These are phyloP conservation scores for Phaeomoniella chlamydospora DNA, from an alignment of 2,329 filamentous ascomycete species.

Conservation along the genomic window DNA sequence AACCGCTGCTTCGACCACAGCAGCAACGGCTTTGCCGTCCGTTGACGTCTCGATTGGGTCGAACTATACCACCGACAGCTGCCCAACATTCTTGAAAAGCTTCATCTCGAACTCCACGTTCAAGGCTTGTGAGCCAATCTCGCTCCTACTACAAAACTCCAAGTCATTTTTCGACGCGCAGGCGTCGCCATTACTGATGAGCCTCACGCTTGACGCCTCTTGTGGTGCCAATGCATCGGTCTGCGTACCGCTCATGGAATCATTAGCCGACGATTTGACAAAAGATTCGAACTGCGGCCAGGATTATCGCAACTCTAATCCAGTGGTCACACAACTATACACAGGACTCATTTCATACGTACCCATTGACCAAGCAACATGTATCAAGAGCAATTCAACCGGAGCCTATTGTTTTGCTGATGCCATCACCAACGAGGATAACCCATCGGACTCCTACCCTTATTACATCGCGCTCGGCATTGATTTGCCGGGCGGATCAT, in stretches of 20 bases:
- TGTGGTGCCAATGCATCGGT: constrained; percentile 52
- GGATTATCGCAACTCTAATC: constrained; percentile 55
- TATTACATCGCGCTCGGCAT: constrained; percentile 78
- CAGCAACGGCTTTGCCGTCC: constrained; percentile 36
- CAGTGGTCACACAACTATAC: constrained; percentile 59
- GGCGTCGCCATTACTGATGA: constrained; percentile 56
- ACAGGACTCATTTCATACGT: constrained; percentile 63
- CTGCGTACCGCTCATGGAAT: constrained; percentile 52
- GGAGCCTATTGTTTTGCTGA: constrained; percentile 66
- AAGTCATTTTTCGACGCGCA: constrained; percentile 68
- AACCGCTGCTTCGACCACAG: constrained; percentile 2
- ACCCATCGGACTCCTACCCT: constrained; percentile 58
- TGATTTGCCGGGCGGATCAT: constrained; percentile 47
- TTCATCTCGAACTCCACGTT: constrained; percentile 56
- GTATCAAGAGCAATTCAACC: constrained; percentile 52
- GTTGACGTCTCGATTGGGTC: constrained; percentile 46
- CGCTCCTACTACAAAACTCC: constrained; percentile 73
- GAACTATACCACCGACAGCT: constrained; percentile 43
- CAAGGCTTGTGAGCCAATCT: constrained; percentile 65
- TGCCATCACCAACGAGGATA: constrained; percentile 62
- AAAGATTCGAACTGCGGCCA: constrained; percentile 49
- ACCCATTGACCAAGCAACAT: constrained; percentile 65
- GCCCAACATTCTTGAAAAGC: constrained; percentile 43
- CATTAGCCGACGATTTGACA: constrained; percentile 52
- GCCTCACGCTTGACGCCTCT: constrained; percentile 62